These are phyloP conservation scores for Tetrahymena borealis DNA, from an alignment of 73 alveolate species.

Conservation along the genomic window DNA sequence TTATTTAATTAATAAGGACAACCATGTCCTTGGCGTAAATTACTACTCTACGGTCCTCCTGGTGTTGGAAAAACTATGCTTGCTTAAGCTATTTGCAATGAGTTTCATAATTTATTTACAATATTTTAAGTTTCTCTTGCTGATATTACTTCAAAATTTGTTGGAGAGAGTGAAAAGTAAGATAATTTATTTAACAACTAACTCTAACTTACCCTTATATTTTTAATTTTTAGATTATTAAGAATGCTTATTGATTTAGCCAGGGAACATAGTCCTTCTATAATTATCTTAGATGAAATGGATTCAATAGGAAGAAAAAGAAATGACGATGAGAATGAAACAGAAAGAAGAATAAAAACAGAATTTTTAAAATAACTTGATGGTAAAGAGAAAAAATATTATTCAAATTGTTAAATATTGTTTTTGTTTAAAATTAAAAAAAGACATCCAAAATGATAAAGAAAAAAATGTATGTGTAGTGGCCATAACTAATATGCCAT, in stretches of 20 bases:
- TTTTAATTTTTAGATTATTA: neutral
- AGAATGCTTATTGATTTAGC: conserved; percentile 47
- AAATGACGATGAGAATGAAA: conserved; percentile 51
- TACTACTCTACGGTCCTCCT: conserved; percentile 39
- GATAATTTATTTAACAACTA: too few species aligned
- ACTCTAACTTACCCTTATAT: neutral
- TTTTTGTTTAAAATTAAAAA: neutral
- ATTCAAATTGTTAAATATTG: neutral
- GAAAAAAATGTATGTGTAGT: conserved; percentile 56
- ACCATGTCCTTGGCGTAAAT: conserved; percentile 37
- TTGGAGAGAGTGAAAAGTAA: conserved; percentile 54
- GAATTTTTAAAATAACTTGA: conserved; percentile 71
- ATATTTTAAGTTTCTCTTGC: conserved; percentile 49
- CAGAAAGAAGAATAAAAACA: conserved; percentile 53
- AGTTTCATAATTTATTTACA: conserved; percentile 27
- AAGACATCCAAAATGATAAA: neutral
- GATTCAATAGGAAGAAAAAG: conserved; percentile 52
- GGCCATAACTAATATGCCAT: conserved; percentile 77
- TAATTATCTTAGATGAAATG: conserved; percentile 48
- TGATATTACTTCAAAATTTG: conserved; percentile 51
- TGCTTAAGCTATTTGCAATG: conserved; percentile 43
- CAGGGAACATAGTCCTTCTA: conserved; percentile 48
- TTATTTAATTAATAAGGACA: conserved; percentile 27
- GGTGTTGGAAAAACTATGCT: conserved; percentile 62
- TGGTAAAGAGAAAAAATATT: conserved; percentile 12